phyloP scores from a whole-genome alignment of 805 yeast species.

The Metschnikowia proteae region DNA sequence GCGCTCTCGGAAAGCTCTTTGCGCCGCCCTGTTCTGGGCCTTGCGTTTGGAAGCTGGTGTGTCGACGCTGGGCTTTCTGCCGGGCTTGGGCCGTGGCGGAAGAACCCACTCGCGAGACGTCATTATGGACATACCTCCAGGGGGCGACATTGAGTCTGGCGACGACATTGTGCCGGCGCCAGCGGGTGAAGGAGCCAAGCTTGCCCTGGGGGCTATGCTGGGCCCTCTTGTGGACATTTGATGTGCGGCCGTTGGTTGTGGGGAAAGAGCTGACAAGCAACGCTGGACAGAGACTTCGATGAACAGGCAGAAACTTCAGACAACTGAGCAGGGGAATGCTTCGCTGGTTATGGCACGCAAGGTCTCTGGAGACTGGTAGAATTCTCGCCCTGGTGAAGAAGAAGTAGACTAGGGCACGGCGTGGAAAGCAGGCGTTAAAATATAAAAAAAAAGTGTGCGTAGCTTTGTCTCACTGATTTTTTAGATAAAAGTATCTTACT shows the following conservation, averaged over 20 bases:
- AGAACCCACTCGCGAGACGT: constrained; percentile 58
- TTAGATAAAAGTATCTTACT: constrained; percentile 16
- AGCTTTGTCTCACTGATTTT: constrained; percentile 15
- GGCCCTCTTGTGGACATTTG: constrained; percentile 16
- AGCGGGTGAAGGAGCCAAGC: constrained; percentile 17
- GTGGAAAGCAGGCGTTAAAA: neutral
- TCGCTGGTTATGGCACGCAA: too few species aligned
- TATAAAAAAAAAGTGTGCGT: constrained; percentile 5
- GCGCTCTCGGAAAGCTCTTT: constrained; percentile 84
- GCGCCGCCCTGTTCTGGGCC: constrained; percentile 93
- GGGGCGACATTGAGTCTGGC: constrained; percentile 17
- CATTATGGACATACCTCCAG: constrained; percentile 38
- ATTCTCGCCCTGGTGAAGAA: neutral
- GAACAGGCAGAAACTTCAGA: too few species aligned
- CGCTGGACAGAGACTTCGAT: neutral
- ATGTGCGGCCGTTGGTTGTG: neutral
- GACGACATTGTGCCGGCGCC: constrained; percentile 14
- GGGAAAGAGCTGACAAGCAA: neutral
- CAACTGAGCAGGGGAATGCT: too few species aligned
- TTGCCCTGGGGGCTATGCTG: constrained; percentile 18
- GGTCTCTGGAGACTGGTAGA: neutral
- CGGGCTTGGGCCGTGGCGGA: constrained; percentile 62
- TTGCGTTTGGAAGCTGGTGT: constrained; percentile 82
- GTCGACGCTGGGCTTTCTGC: constrained; percentile 61
- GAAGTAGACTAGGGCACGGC: neutral